Base-by-base conservation (phyloP, 2,329 filamentous ascomycete species). In the Venturia carpophila region DNA sequence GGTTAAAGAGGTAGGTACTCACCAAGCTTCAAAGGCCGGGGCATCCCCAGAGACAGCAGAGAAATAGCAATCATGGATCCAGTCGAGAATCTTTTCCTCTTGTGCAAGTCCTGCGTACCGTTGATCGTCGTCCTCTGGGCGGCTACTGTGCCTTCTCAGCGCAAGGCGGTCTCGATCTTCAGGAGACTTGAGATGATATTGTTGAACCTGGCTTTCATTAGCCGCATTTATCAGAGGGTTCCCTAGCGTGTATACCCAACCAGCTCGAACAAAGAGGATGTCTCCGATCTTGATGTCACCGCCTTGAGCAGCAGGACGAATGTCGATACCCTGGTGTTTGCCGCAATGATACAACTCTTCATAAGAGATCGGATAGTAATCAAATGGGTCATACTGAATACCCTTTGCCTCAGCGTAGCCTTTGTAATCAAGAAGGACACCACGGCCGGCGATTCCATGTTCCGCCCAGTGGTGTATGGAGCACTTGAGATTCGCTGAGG, bases 31-130 rank as follows among this genome's bases (percentile, higher is more conserved):
- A 67, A 90, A 89, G 0, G 82, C 78, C 24, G 82, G 83, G 15
- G 80, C 77, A 71, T 91, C 88, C 0, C 85, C 84, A 0, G 82
- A 85, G 1, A 88, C 86, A 0, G 83, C 84, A 0, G 87, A 79
- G 69, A 91, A 90, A 63, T 87, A 85, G 68, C 81, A 83, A 70
- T 90, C 85, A 77, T 89, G 87, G 66, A 90, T 68, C 87, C 87
- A 91, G 64, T 83, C 81, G 9, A 84, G 76, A 4, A 86, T 80
- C 56, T 81, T 80, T 60, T 83, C 75, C 62, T 83, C 81, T 68
- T 83, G 82, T 60, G 77, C 78, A 3, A 85, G 65, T 0, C 83
- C 83, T 0, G 79, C 79, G 70, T 79, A 84, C 10, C 73, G 64
- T 61, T 78, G 73, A 3, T 76, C 73, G 3, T 5, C 19, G 9